Evolutionary conservation across 305 asterid species (phyloP).

Genomic region (Rubia tinctorum): DNA sequence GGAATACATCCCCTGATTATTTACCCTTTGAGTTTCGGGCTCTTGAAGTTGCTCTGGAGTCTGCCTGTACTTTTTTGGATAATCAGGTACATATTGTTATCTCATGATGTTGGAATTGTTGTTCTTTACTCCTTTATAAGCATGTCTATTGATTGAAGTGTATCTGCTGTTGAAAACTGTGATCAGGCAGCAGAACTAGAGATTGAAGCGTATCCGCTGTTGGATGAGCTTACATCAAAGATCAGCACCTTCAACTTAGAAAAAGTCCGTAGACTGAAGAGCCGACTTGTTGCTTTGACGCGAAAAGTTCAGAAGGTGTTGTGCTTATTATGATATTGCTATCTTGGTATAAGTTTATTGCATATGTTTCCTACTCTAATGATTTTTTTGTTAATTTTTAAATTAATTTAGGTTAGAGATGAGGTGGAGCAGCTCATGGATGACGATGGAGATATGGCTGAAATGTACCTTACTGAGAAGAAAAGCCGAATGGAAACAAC

Average conservation of each 20-base stretch:
- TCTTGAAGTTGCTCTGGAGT: slow-evolving; percentile 88
- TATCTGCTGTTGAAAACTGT: slow-evolving; percentile 13
- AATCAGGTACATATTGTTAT: slow-evolving; percentile 57
- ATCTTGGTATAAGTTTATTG: not conserved
- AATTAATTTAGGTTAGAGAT: slow-evolving; percentile 80
- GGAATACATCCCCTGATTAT: slow-evolving; percentile 82
- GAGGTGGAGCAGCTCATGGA: slow-evolving; percentile 99
- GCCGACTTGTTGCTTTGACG: slow-evolving; percentile 95
- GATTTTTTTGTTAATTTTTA: slow-evolving; percentile 19
- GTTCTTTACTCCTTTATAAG: not conserved
- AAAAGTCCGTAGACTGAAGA: slow-evolving; percentile 88
- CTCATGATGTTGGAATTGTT: not conserved
- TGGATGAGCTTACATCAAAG: slow-evolving; percentile 96
- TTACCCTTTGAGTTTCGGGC: slow-evolving; percentile 99
- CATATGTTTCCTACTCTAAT: slow-evolving; percentile 5
- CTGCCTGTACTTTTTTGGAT: slow-evolving; percentile 96
- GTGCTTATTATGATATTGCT: slow-evolving; percentile 9
- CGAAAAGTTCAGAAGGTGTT: slow-evolving; percentile 93
- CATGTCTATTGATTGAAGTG: not conserved
- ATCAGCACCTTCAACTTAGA: slow-evolving; percentile 80
- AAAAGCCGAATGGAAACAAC: slow-evolving; percentile 73
- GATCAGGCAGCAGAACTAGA: slow-evolving; percentile 85
- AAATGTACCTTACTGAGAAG: slow-evolving; percentile 97
- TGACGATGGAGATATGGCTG: slow-evolving; percentile 99
- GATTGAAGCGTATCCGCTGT: slow-evolving; percentile 91